phyloP scores from a whole-genome alignment of 2,329 filamentous ascomycete species.

The Cyphellophora attinorum region DNA sequence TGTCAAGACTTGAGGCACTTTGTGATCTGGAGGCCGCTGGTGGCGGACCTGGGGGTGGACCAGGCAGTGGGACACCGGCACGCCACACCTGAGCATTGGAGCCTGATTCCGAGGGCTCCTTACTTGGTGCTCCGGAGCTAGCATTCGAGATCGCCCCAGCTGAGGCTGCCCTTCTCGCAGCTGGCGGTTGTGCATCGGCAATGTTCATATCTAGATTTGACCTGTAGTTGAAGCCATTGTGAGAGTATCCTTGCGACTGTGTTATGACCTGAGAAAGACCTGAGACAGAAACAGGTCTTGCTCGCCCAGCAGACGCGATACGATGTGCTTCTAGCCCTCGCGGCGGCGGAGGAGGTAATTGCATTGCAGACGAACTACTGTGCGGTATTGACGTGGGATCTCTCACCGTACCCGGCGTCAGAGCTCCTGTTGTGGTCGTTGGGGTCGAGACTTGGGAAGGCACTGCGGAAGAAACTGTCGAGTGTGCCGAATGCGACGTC shows the following conservation, averaged over 20 bases:
- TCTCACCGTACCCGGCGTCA: neutral
- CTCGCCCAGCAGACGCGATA: neutral
- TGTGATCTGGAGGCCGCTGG: constrained; percentile 28
- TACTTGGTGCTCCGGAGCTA: constrained; percentile 22
- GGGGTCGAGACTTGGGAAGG: neutral
- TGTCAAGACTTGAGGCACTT: constrained; percentile 27
- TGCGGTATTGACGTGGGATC: too few relatives aligned
- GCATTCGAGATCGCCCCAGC: constrained; percentile 31
- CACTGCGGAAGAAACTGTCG: neutral
- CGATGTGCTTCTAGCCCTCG: neutral
- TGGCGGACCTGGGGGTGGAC: constrained; percentile 37
- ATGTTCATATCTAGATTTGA: neutral
- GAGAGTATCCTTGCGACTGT: neutral
- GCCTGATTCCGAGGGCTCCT: constrained; percentile 24
- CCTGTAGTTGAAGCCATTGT: too few relatives aligned
- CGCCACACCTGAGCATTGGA: constrained; percentile 28
- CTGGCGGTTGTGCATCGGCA: constrained; percentile 23
- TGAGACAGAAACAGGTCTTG: neutral
- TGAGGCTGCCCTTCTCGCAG: constrained; percentile 34
- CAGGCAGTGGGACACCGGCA: constrained; percentile 37
- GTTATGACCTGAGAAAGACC: constrained; percentile 1
- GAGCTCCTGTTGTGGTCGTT: neutral
- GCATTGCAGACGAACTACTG: neutral
- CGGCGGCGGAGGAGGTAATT: constrained; percentile 9
- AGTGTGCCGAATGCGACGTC: neutral